phyloP scores from a whole-genome alignment of 1,284 basidiomycete species.

The Sanguinoderma infundibulare region DNA sequence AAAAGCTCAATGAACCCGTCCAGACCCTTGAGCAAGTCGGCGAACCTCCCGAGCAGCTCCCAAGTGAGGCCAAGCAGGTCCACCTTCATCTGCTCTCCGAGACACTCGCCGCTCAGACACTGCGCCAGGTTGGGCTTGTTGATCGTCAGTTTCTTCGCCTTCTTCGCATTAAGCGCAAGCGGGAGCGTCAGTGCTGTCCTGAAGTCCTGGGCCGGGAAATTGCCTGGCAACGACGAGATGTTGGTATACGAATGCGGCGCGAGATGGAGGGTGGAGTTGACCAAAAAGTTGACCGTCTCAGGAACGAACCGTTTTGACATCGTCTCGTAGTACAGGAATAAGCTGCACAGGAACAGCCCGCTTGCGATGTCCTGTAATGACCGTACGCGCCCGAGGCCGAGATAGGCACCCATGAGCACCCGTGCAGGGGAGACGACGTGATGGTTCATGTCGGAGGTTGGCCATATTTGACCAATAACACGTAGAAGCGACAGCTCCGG shows the following conservation, averaged over 20 bases:
- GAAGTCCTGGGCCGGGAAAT: slow-evolving; percentile 79
- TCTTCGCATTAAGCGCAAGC: slow-evolving; percentile 46
- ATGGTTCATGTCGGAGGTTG: slow-evolving; percentile 94
- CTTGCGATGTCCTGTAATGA: slow-evolving; percentile 78
- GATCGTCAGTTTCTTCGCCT: slow-evolving; percentile 43
- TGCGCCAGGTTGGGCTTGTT: slow-evolving; percentile 52
- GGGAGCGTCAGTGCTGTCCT: slow-evolving; percentile 46
- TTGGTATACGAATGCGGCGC: slow-evolving; percentile 62
- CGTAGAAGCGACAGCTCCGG: slow-evolving; percentile 87
- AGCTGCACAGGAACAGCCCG: slow-evolving; percentile 88
- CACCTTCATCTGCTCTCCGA: slow-evolving; percentile 66
- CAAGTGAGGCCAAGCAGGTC: slow-evolving; percentile 69
- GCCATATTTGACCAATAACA: slow-evolving; percentile 85
- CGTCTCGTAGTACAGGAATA: slow-evolving; percentile 84
- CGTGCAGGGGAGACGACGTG: slow-evolving; percentile 87
- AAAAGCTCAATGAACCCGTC: slow-evolving; percentile 88
- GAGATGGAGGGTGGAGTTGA: slow-evolving; percentile 75
- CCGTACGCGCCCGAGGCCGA: slow-evolving; percentile 84
- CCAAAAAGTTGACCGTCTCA: slow-evolving; percentile 86
- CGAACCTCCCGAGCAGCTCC: slow-evolving; percentile 67
- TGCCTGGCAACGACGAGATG: slow-evolving; percentile 57
- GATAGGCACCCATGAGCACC: slow-evolving; percentile 90
- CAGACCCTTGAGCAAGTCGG: slow-evolving; percentile 76
- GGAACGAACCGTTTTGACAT: slow-evolving; percentile 89
- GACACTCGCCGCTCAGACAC: slow-evolving; percentile 42